phyloP scores from a whole-genome alignment of 202 grass and related monocot species.

The Zizania palustris region DNA sequence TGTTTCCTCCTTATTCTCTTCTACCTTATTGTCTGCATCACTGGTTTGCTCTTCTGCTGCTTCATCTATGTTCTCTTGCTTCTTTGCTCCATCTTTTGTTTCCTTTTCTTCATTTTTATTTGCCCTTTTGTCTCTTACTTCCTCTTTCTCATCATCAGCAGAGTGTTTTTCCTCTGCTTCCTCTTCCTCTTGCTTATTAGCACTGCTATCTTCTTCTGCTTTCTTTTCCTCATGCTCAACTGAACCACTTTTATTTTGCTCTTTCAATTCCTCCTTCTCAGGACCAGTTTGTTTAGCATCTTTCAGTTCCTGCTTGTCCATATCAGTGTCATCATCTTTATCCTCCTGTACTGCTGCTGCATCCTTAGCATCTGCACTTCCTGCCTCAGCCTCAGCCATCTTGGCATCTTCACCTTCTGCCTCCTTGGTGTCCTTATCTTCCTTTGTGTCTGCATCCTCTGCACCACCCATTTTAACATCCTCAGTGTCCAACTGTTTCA shows the following conservation, averaged over 20 bases:
- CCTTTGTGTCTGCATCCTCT: slow-evolving; percentile 29
- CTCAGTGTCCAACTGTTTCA: slow-evolving; percentile 32
- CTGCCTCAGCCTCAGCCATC: slow-evolving; percentile 43
- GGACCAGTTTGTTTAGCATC: slow-evolving; percentile 37
- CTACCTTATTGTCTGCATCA: slow-evolving; percentile 38
- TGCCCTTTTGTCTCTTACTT: slow-evolving; percentile 31
- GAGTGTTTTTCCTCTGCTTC: slow-evolving; percentile 18
- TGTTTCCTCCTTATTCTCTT: slow-evolving; percentile 70
- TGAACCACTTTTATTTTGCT: background rate
- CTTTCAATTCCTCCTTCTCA: slow-evolving; percentile 30
- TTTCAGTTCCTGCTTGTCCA: slow-evolving; percentile 35
- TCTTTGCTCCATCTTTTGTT: slow-evolving; percentile 28
- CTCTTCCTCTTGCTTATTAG: slow-evolving; percentile 19
- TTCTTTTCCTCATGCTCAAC: slow-evolving; percentile 39
- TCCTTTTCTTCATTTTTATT: slow-evolving; percentile 37
- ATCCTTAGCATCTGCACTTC: slow-evolving; percentile 41
- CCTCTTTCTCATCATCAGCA: slow-evolving; percentile 34
- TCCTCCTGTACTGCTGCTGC: slow-evolving; percentile 35
- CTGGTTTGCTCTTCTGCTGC: slow-evolving; percentile 39
- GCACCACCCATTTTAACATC: slow-evolving; percentile 37
- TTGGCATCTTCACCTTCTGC: slow-evolving; percentile 39
- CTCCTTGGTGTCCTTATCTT: slow-evolving; percentile 31
- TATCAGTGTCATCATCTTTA: slow-evolving; percentile 28
- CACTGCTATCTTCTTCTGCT: slow-evolving; percentile 34
- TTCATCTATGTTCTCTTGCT: slow-evolving; percentile 34